Evolutionary conservation across 2,329 filamentous ascomycete genomes (phyloP).

Genomic region (Raffaelea arxii): DNA sequence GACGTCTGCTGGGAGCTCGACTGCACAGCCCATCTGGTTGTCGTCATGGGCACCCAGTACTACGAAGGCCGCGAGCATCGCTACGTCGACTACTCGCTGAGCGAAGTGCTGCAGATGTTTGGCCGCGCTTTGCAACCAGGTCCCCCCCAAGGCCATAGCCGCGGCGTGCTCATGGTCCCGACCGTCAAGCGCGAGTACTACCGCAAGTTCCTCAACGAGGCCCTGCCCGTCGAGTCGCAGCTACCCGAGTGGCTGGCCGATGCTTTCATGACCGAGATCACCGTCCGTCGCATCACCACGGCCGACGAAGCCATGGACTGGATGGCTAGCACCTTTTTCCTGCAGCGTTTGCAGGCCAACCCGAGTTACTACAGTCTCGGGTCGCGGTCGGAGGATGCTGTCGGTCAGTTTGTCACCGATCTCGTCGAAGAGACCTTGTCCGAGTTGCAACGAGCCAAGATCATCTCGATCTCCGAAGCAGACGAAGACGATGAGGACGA

Average conservation of each 20-base stretch:
- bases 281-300: slow-evolving; percentile 88
- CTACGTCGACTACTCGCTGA: slow-evolving; percentile 92
- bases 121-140: slow-evolving; percentile 78
- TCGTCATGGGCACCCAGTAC: slow-evolving; percentile 97
- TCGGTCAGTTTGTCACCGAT: slow-evolving; percentile 92
- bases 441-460: slow-evolving; percentile 84
- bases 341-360: slow-evolving; percentile 86
- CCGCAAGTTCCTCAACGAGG: slow-evolving; percentile 96
- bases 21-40: slow-evolving; percentile 76
- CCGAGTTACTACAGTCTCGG: slow-evolving; percentile 91
- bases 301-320: slow-evolving; percentile 97
- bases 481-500: slow-evolving; percentile 86
- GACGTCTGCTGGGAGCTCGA: slow-evolving; percentile 97
- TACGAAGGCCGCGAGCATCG: slow-evolving; percentile 95
- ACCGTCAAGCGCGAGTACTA: slow-evolving; percentile 95
- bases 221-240: slow-evolving; percentile 89
- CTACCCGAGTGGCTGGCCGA: slow-evolving; percentile 87
- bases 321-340: slow-evolving; percentile 98
- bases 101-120: slow-evolving; percentile 95
- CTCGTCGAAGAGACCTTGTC: slow-evolving; percentile 87
- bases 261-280: slow-evolving; percentile 94
- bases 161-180: slow-evolving; percentile 93
- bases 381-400: slow-evolving; percentile 79
- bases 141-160: slow-evolving; percentile 50
- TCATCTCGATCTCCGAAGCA: slow-evolving; percentile 90